phyloP scores from a whole-genome alignment of 441 rosid species.

The Populus hybrid region DNA sequence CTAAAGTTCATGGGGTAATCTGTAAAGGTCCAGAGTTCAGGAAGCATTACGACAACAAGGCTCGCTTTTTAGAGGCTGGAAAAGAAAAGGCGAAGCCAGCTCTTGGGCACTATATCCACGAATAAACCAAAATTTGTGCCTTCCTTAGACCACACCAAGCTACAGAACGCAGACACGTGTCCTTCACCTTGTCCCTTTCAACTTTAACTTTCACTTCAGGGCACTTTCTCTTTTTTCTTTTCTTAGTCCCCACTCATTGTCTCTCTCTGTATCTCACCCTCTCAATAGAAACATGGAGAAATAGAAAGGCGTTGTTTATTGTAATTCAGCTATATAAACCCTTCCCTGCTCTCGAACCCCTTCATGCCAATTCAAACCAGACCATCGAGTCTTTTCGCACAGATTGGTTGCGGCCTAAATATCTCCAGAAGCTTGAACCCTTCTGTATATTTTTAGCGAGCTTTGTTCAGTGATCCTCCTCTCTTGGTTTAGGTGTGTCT shows the following conservation, averaged over 20 bases:
- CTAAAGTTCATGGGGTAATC: not conserved
- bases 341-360: not conserved
- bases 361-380: conserved; percentile 21
- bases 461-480: not conserved
- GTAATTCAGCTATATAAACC: conserved; percentile 15
- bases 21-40: no score
- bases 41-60: not conserved
- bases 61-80: no score
- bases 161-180: conserved; percentile 15
- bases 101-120: conserved; percentile 11
- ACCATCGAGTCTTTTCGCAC: not conserved
- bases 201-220: conserved; percentile 8
- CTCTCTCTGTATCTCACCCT: not conserved
- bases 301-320: not conserved
- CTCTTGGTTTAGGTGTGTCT: not conserved
- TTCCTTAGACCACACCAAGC: not conserved
- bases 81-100: conserved; percentile 5
- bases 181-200: not conserved
- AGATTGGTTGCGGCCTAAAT: not conserved
- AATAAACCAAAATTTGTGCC: not conserved
- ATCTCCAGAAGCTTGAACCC: not conserved
- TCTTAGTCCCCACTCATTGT: conserved; percentile 29
- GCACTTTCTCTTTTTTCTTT: conserved; percentile 21
- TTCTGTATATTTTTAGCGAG: not conserved
- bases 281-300: not conserved